Base-by-base conservation (phyloP, 179 eudicot species). In the Camellia oleifera region DNA sequence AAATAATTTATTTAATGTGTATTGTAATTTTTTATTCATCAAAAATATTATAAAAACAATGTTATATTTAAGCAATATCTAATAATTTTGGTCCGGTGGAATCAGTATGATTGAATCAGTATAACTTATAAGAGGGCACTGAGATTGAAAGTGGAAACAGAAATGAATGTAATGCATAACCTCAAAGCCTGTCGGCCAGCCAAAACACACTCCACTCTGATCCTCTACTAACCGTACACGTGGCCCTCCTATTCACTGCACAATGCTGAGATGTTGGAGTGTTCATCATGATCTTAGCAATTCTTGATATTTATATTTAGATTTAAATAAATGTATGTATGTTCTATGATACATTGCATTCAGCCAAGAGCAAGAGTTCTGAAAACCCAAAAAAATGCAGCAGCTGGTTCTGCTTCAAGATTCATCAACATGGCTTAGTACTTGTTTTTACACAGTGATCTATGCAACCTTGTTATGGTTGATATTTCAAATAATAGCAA, bases 101-200 rank as follows among this genome's bases (percentile, higher is more conserved):
- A 63, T 63, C 67, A 63, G 32, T 9, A 32, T 32, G 40, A 32
- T 32, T 32, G 40, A 32, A 32, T 32, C 40, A 32, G 40, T 32
- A 32, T 32, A 32, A 32, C 40, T 32, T 32, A 32, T 32, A 32
- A 32, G 40, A 32, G 32, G 7, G 67, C 67, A 63, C 67, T 63
- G 45, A 26, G 45, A 12, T 14, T 53, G 26, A 54, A 14, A 72
- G 45, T 72, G 62, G 76, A 23, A 53, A 72, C 62, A 72, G 7
- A 23, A 17, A 6, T 53, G 20, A 61, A 53, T 18, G 46, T 52
- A 61, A 53, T 18, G 46, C 7, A 54, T 54, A 48, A 32, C 48
- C 15, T 46, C 63, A 73, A 71, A 71, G 62, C 63, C 10, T 73
- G 62, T 73, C 74, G 56, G 74, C 74, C 74, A 71, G 57, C n/a